Percentiles rank a stretch among this genome's conserved stretches.
Evolutionary conservation across 2,329 filamentous ascomycete species (phyloP).

Genomic region (Thielaviopsis populi): DNA sequence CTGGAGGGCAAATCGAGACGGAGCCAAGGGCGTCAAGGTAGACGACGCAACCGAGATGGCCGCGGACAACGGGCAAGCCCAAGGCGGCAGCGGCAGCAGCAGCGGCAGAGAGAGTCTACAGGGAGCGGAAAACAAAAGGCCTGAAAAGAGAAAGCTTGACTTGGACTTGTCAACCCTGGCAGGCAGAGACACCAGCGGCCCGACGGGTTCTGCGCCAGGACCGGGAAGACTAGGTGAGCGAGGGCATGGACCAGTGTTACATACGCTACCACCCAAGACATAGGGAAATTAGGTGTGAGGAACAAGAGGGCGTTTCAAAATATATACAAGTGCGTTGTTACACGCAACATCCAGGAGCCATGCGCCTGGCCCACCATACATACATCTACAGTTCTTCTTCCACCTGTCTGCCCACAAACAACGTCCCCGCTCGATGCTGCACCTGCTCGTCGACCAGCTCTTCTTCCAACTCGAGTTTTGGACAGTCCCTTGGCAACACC

Average conservation of each 20-base stretch:
- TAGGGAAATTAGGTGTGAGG: neutral
- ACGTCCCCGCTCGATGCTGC: neutral
- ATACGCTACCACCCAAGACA: neutral
- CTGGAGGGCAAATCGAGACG: constrained; percentile 81
- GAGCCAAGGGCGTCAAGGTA: constrained; percentile 39
- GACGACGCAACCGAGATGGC: constrained; percentile 18
- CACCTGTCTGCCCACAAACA: constrained; percentile 12
- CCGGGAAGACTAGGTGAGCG: constrained; percentile 5
- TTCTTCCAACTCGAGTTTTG: constrained; percentile 23
- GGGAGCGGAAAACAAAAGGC: neutral
- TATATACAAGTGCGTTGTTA: neutral
- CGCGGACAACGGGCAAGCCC: neutral
- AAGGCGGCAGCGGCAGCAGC: constrained; percentile 18
- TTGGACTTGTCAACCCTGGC: neutral
- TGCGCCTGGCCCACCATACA: neutral
- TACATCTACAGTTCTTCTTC: constrained; percentile 2
- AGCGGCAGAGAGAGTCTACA: neutral
- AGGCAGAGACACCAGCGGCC: neutral
- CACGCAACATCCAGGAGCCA: too few species aligned
- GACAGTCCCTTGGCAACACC: constrained; percentile 33
- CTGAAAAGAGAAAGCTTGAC: neutral
- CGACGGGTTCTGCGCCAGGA: constrained; percentile 2
- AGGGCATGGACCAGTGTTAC: constrained; percentile 8
- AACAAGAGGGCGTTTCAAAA: neutral
- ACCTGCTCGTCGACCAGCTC: constrained; percentile 12